Conservation (phyloP, 805 yeast genomes). For the Teunomyces cretensis region DNA sequence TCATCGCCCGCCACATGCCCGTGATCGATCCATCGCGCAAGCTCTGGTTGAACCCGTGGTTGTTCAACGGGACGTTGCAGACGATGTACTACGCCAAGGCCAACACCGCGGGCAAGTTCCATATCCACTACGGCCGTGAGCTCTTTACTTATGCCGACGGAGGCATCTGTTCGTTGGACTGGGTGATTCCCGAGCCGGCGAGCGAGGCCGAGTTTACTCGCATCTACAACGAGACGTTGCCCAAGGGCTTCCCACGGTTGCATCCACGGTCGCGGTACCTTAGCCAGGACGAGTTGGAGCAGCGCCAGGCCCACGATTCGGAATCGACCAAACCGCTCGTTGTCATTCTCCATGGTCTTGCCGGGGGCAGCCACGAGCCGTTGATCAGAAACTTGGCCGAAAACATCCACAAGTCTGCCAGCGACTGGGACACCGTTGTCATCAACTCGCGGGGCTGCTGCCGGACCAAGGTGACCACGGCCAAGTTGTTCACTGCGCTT, state of each 20-base stretch:
- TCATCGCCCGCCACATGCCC: constrained; percentile 9
- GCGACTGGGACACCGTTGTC: constrained; percentile 63
- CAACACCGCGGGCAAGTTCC: constrained; percentile 49
- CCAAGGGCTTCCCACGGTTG: constrained; percentile 36
- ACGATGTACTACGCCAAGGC: constrained; percentile 66
- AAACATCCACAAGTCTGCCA: constrained; percentile 7
- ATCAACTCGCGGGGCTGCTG: constrained; percentile 79
- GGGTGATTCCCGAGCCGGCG: constrained; percentile 47
- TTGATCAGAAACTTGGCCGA: constrained; percentile 61
- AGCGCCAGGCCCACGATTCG: constrained; percentile 11
- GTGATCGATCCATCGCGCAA: constrained; percentile 27
- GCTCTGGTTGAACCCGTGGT: constrained; percentile 59
- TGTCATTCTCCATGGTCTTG: constrained; percentile 70
- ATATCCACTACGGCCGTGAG: constrained; percentile 74
- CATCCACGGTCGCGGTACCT: constrained; percentile 57
- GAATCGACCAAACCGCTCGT: constrained; percentile 54
- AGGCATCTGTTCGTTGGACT: constrained; percentile 74
- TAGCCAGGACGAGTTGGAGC: constrained; percentile 44
- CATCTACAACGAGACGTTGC: constrained; percentile 28
- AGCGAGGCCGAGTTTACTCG: constrained; percentile 22
- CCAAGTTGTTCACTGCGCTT: constrained; percentile 65
- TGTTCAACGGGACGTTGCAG: constrained; percentile 75
- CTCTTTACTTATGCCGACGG: constrained; percentile 59
- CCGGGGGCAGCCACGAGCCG: constrained; percentile 84
- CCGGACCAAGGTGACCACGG: constrained; percentile 64